Base-by-base conservation (phyloP, 83 land plant species). In the Picea abies region DNA sequence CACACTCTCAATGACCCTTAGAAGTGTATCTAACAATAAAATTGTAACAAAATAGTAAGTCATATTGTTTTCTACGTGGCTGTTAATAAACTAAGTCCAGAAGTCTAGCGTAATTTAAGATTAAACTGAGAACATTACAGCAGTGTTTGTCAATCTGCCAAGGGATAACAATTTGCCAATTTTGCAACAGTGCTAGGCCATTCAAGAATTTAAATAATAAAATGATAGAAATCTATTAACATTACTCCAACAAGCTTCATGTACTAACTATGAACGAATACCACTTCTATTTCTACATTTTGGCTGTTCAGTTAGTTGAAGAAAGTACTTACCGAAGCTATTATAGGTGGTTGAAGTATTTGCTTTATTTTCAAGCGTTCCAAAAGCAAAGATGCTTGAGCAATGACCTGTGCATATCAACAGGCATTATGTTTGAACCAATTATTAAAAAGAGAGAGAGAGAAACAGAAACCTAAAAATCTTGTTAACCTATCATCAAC, bases 301-400 rank as follows among this genome's bases (percentile, higher is more conserved):
- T 5, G 25, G 10, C 22, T 11, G 25, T 41, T 73, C 67, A 64
- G 5, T 64, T 22, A 47, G 4, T 0, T 22, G 15, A 66, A 52
- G 23, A 76, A 76, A 25, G 47, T 70, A 92, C 94, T 92, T 78
- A 94, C 96, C 17, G 96, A 94, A 32, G 96, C 96, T 82, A 92
- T 85, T 20, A 94, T 88, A 2, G 96, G 89, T 15, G 96, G 96
- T 61, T 94, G 96, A 81, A 92, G 72, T 56, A 94, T 85, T 85
- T 90, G 91, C 84, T 92, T 92, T 32, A 94, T 81, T 87, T 91
- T 90, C 84, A 89, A 82, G 23, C 86, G 91, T 15, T 91, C 91
- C 72, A 84, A 79, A 47, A 90, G 41, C 32, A 47, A 89, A 26
- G 25, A 60, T 3, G 84, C 39, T 35, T 80, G 47, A 58, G 37